Evolutionary conservation across 495 filamentous ascomycete species (phyloP).

Genomic region (Trichocladium antarcticum): DNA sequence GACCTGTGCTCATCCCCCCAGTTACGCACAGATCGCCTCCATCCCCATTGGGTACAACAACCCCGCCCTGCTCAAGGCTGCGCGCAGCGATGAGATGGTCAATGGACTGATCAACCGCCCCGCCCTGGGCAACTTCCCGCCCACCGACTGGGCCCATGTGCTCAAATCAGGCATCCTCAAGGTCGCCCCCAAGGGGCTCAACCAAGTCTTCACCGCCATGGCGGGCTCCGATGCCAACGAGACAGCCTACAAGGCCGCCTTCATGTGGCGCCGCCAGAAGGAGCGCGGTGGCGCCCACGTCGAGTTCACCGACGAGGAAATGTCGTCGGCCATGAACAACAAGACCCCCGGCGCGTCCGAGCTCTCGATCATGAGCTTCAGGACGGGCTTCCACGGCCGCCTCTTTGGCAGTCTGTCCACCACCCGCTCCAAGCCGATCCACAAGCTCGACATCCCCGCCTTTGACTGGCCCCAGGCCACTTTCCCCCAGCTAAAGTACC

Average conservation of each 20-base stretch:
- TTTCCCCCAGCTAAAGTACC: constrained; percentile 85
- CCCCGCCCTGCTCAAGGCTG: constrained; percentile 59
- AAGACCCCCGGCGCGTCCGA: constrained; percentile 69
- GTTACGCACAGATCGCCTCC: constrained; percentile 91
- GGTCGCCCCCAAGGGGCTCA: constrained; percentile 79
- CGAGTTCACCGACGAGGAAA: constrained; percentile 77
- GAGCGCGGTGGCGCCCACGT: constrained; percentile 74
- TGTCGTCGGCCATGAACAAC: constrained; percentile 73
- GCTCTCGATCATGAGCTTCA: constrained; percentile 89
- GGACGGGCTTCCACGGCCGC: constrained; percentile 87
- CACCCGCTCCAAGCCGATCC: constrained; percentile 91
- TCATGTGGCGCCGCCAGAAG: constrained; percentile 89
- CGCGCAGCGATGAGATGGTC: constrained; percentile 67
- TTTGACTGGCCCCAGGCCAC: constrained; percentile 97
- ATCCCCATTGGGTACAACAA: constrained; percentile 98
- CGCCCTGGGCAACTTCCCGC: constrained; percentile 92
- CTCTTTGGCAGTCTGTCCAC: constrained; percentile 88
- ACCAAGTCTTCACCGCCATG: constrained; percentile 96
- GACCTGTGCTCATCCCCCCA: constrained; percentile 24
- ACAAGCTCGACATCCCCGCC: constrained; percentile 96
- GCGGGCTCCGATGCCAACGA: constrained; percentile 96
- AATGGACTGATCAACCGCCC: constrained; percentile 84
- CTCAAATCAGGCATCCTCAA: constrained; percentile 79
- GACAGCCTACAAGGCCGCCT: constrained; percentile 97
- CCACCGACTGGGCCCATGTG: constrained; percentile 74